These are phyloP conservation scores for Lasiosphaeris hirsuta DNA, from an alignment of 495 filamentous ascomycete genomes.

Conservation along the genomic window DNA sequence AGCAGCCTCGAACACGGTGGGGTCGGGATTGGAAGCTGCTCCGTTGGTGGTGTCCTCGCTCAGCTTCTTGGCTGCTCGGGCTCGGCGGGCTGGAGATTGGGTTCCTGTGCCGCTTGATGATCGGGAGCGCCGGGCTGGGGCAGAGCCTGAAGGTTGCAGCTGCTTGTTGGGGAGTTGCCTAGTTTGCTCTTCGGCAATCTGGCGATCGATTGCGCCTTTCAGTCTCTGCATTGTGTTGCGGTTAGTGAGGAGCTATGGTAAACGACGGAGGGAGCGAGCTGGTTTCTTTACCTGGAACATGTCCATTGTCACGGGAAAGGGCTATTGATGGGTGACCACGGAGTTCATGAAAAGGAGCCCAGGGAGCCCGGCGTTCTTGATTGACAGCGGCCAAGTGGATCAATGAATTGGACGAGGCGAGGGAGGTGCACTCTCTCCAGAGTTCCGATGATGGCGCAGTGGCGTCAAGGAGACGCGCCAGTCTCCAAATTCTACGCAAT, in stretches of 20 bases:
- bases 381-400: too few species aligned
- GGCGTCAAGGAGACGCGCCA: too few species aligned
- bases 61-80: conserved; percentile 47
- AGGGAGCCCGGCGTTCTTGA: too few species aligned
- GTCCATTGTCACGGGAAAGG: not conserved
- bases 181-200: conserved; percentile 10
- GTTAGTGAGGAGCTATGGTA: not conserved
- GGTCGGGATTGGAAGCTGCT: conserved; percentile 57
- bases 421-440: too few species aligned
- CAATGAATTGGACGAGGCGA: too few species aligned
- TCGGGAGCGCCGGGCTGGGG: conserved; percentile 50
- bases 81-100: conserved; percentile 36
- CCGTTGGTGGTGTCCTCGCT: conserved; percentile 44
- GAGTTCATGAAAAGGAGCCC: too few species aligned
- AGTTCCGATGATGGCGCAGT: too few species aligned
- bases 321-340: too few species aligned
- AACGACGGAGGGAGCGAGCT: not conserved
- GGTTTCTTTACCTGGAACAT: conserved; percentile 11
- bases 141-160: conserved; percentile 31
- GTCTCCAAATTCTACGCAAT: too few species aligned
- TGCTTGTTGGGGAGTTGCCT: not conserved
- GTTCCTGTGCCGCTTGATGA: conserved; percentile 43
- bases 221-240: not conserved
- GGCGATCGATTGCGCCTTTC: conserved; percentile 10
- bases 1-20: conserved; percentile 77